phyloP scores from a whole-genome alignment of 257 asterid genomes.

The Solanum piurae region DNA sequence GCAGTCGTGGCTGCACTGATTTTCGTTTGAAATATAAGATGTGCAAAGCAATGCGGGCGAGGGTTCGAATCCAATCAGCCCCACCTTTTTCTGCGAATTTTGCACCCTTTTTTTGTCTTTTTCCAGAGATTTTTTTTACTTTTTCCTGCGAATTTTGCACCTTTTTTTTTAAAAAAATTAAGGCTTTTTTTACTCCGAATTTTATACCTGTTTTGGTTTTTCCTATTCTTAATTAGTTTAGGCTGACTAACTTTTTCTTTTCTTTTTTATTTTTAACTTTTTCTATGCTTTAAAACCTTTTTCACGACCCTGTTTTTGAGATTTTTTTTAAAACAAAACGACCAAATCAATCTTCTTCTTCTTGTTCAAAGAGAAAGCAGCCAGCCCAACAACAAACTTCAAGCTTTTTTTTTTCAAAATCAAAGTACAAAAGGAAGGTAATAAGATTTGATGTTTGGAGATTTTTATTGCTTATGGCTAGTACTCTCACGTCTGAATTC shows the following conservation, averaged over 20 bases:
- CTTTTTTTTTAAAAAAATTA: not conserved
- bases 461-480: too few relatives aligned
- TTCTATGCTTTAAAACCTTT: not conserved
- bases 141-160: too few relatives aligned
- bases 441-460: not conserved
- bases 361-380: not conserved
- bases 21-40: too few relatives aligned
- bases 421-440: too few relatives aligned
- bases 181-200: too few relatives aligned
- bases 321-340: too few relatives aligned
- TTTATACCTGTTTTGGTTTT: too few relatives aligned
- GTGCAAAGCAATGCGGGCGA: rapidly evolving
- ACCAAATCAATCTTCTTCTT: too few relatives aligned
- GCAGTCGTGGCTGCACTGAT: rapidly evolving
- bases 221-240: too few relatives aligned
- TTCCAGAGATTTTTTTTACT: too few relatives aligned
- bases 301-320: rapidly evolving
- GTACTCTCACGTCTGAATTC: not conserved
- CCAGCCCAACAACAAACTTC: rapidly evolving
- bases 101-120: too few relatives aligned
- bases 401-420: not conserved
- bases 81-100: rapidly evolving
- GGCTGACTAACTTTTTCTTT: not conserved
- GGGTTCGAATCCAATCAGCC: too few relatives aligned
- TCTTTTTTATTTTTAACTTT: not conserved